These are phyloP conservation scores for Angophora floribunda DNA, from an alignment of 345 rosid species.

Conservation along the genomic window DNA sequence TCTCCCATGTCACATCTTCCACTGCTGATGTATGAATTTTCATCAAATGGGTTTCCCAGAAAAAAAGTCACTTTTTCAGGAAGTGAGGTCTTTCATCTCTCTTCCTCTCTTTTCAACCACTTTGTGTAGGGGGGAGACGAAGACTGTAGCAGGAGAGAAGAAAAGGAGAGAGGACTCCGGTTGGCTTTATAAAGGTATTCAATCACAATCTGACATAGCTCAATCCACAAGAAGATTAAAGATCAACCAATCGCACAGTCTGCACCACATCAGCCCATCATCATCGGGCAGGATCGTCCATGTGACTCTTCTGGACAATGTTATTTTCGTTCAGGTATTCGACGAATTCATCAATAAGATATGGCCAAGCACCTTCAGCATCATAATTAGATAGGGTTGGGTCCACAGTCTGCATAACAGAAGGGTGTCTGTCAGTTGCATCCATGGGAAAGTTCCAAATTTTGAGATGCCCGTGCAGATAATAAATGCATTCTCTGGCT, in stretches of 20 bases:
- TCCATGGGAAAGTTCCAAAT: not conserved
- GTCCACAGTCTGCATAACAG: slow-evolving; percentile 51
- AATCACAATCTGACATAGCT: not conserved
- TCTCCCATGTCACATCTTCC: not conserved
- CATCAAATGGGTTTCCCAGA: not conserved
- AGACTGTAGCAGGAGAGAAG: not conserved
- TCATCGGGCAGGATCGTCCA: not conserved
- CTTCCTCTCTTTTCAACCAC: not conserved
- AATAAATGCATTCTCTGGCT: not conserved
- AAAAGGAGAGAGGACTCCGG: not conserved
- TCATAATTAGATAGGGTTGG: slow-evolving; percentile 62
- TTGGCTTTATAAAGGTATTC: not conserved
- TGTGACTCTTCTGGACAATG: slow-evolving; percentile 19
- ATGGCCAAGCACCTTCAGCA: slow-evolving; percentile 98
- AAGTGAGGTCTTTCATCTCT: not conserved
- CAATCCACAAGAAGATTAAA: not conserved
- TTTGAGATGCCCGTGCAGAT: not conserved
- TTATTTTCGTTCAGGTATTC: slow-evolving; percentile 74
- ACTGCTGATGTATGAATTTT: not conserved
- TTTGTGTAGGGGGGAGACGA: not conserved
- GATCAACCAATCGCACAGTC: not conserved
- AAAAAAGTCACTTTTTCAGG: not conserved
- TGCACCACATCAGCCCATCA: not conserved
- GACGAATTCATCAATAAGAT: slow-evolving; percentile 93
- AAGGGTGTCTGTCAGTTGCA: not conserved